These are phyloP conservation scores for Cryptococcus sp. DNA, from an alignment of 1,284 basidiomycete species.

Conservation along the genomic window DNA sequence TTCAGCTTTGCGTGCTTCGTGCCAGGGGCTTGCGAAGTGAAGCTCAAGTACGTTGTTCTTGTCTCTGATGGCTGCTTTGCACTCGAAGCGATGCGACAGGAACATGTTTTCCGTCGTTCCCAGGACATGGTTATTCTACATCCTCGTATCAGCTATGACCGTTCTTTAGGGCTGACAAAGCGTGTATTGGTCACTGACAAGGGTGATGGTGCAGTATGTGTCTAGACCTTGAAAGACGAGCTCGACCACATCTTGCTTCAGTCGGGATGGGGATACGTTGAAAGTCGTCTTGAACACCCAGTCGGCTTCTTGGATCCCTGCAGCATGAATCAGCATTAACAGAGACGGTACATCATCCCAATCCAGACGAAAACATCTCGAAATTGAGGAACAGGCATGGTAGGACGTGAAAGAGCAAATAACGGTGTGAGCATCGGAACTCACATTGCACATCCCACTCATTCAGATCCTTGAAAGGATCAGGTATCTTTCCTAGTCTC, in stretches of 20 bases:
- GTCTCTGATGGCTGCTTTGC: conserved; percentile 59
- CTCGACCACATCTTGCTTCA: conserved; percentile 58
- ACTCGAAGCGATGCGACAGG: conserved; percentile 64
- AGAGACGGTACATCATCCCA: neutral
- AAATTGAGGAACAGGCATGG: neutral
- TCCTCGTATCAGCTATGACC: neutral
- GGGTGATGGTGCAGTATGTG: conserved; percentile 70
- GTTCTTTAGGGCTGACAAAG: neutral
- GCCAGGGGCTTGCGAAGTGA: conserved; percentile 72
- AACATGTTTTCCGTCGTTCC: conserved; percentile 73
- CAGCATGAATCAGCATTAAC: conserved; percentile 16
- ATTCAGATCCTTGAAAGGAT: conserved; percentile 72
- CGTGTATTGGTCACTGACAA: conserved; percentile 58
- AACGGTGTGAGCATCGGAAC: conserved; percentile 10
- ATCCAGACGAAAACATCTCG: neutral
- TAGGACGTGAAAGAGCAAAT: neutral
- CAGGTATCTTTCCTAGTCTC: conserved; percentile 68
- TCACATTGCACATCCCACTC: conserved; percentile 88
- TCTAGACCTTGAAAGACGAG: conserved; percentile 85
- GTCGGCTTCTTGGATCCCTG: conserved; percentile 81
- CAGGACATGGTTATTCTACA: conserved; percentile 68
- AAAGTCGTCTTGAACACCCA: conserved; percentile 82
- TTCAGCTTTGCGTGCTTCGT: conserved; percentile 59
- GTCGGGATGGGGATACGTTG: conserved; percentile 57
- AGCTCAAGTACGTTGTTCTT: conserved; percentile 70